Evolutionary conservation across 495 filamentous ascomycete species (phyloP).

Genomic region (Clavariopsis aquatica): DNA sequence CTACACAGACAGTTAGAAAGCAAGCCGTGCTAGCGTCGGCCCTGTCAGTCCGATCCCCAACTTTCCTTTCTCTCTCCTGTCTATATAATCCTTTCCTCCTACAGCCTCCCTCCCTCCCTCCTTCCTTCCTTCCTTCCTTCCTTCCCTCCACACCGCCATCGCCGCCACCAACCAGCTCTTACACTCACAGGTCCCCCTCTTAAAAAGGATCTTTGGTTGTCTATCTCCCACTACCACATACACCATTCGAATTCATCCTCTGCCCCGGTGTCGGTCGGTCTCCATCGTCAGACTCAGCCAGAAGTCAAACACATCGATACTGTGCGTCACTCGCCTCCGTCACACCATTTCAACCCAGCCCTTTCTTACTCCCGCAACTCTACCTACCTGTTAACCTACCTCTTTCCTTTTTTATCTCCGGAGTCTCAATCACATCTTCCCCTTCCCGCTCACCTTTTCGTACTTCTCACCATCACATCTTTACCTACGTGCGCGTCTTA

Average conservation of each 20-base stretch:
- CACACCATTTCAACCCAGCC: background rate
- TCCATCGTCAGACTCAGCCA: background rate
- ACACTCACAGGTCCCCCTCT: background rate
- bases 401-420: background rate
- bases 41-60: background rate
- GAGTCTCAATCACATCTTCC: background rate
- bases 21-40: no score
- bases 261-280: background rate
- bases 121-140: constrained; percentile 2
- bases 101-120: no score
- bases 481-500: background rate
- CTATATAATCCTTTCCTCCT: background rate
- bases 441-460: background rate
- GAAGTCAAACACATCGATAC: constrained; percentile 1
- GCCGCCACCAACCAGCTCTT: background rate
- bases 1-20: background rate
- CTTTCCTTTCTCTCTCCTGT: background rate
- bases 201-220: no score
- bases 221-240: background rate
- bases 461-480: background rate
- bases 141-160: background rate
- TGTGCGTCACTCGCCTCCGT: background rate
- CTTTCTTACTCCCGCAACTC: background rate
- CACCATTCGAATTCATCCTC: background rate
- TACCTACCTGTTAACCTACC: background rate